Evolutionary conservation across 352 stramenopile species (phyloP), one percentile per base, ranked within the genome.

Genomic region (Peronospora farinosa): DNA sequence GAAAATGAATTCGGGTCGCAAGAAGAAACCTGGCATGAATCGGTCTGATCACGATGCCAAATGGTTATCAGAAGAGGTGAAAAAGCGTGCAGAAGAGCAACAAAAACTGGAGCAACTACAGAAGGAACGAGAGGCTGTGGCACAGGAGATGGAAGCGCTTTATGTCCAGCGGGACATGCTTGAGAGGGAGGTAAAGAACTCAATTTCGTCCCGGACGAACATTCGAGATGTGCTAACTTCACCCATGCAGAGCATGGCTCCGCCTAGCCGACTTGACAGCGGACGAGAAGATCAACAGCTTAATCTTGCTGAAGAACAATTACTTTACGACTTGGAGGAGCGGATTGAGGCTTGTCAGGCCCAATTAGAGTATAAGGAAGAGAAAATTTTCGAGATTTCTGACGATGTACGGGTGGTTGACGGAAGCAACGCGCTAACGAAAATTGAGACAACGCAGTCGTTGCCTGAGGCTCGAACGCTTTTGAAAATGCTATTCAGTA

Each of bases 301-400:
- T 11, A 86, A 73, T n/a, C 74, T 74, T 27, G 80, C 86, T 51
- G 83, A 94, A 51, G 80, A 92, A 40, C 77, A 89, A 33, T 40
- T 92, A 15, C 60, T 94, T 2, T 86, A 77, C 35, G 84, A 94
- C 42, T 68, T 94, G 40, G 84, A 92, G 53, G 84, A 94, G 33
- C 74, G 78, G 21, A 94, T 94, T 47, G 84, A 94, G 48, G 80
- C 74, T 1, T 92, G 81, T 35, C 84, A 94, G 60, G 81, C 79
- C 1, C 75, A 92, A 43, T 57, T 94, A 12, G 81, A 94, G 53
- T 94, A 92, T 64, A 94, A 94, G 57, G 80, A 94, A 63, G 84
- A 94, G 40, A 86, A 86, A 40, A 91, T 94, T 13, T 90, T 79
- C 0, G 81, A 91, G 36, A 89, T 92, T 28, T 59, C 74, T 3